Percentiles rank a stretch among this genome's conserved stretches.
Evolutionary conservation across 768 basidiomycete genomes (phyloP).

Genomic region (Russula vinacea): DNA sequence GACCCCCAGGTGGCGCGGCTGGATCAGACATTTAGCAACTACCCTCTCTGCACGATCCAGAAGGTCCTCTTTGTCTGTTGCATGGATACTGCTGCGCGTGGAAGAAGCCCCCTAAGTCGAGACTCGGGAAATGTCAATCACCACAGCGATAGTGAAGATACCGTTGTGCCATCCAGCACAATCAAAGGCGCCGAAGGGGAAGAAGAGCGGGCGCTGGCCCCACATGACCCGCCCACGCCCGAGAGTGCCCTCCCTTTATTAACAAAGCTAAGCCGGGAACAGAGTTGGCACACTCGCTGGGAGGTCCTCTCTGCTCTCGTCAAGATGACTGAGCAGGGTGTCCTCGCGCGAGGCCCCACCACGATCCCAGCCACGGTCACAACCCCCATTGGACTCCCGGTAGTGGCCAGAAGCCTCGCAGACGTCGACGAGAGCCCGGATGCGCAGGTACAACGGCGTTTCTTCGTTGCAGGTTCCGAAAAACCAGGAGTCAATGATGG

Average conservation of each 20-base stretch:
- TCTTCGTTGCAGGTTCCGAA: constrained; percentile 18
- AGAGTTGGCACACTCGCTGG: constrained; percentile 30
- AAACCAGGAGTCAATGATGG: constrained; percentile 8
- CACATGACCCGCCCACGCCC: not conserved
- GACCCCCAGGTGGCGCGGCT: constrained; percentile 56
- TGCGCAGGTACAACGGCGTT: not conserved
- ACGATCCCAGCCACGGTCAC: constrained; percentile 17
- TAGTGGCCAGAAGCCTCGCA: constrained; percentile 19
- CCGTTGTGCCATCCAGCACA: not conserved
- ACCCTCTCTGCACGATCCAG: constrained; percentile 62
- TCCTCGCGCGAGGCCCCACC: constrained; percentile 4
- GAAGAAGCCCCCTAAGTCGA: not conserved
- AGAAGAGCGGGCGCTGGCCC: not conserved
- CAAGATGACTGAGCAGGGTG: constrained; percentile 19
- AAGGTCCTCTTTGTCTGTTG: constrained; percentile 66
- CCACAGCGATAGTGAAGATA: not conserved
- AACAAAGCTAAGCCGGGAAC: constrained; percentile 22
- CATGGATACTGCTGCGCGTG: constrained; percentile 36
- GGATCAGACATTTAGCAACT: constrained; percentile 55
- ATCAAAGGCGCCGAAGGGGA: not conserved
- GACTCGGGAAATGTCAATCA: constrained; percentile 2
- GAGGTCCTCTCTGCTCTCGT: constrained; percentile 30
- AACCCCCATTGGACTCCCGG: constrained; percentile 24
- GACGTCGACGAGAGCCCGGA: constrained; percentile 4
- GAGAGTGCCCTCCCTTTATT: constrained; percentile 3